These are phyloP conservation scores for Silene conica DNA, from an alignment of 148 eudicot species.

Conservation along the genomic window DNA sequence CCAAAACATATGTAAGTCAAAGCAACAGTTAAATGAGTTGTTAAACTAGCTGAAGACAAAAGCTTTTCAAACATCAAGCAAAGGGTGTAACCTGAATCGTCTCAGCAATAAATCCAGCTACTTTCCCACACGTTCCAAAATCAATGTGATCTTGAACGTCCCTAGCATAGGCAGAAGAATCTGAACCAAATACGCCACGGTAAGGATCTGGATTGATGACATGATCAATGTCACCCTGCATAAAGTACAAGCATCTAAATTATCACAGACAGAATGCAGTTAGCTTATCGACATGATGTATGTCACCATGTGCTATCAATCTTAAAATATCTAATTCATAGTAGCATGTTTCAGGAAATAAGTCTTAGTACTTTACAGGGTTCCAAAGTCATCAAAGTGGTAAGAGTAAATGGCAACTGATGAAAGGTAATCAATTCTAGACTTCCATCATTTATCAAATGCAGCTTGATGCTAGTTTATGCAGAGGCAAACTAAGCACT, in stretches of 20 bases:
- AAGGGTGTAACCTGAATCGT: conserved; percentile 70
- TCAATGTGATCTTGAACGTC: conserved; percentile 91
- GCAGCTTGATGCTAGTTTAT: not conserved
- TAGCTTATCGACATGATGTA: not conserved
- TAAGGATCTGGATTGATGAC: conserved; percentile 94
- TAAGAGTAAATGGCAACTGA: not conserved
- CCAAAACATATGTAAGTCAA: conserved; percentile 1
- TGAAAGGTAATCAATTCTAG: not conserved
- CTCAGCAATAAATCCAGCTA: conserved; percentile 98
- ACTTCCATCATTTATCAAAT: not conserved
- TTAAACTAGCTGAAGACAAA: not conserved
- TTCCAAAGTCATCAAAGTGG: not conserved
- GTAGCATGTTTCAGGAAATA: conserved; percentile 1
- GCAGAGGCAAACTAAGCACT: not conserved
- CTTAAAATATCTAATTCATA: not conserved
- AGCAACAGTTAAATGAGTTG: not conserved
- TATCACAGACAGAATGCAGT: not conserved
- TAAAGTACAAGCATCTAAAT: conserved; percentile 4
- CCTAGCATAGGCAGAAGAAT: conserved; percentile 62
- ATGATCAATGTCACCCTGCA: conserved; percentile 96
- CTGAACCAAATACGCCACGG: conserved; percentile 85
- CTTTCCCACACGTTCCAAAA: conserved; percentile 84
- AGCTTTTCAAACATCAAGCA: conserved; percentile 5
- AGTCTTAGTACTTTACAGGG: not conserved
- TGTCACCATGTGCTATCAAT: not conserved